Base-by-base conservation (phyloP, 2,329 filamentous ascomycete species). In the Leptographium galeiforme region DNA sequence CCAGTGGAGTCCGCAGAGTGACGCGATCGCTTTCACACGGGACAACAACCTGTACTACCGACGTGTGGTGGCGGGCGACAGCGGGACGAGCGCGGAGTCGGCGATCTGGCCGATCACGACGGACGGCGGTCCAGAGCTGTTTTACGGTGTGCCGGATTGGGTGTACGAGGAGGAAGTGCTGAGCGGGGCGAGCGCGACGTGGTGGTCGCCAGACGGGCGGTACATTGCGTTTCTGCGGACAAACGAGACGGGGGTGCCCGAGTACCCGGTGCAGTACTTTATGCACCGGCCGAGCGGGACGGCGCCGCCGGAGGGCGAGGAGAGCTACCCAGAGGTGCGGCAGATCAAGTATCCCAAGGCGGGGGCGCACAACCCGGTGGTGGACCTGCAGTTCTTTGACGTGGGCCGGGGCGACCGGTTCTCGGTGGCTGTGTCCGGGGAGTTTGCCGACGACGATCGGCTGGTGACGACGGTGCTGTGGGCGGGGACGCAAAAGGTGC, bases 261-360 rank as follows among this genome's bases (percentile, higher is more conserved):
- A 90, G 59, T 98, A 89, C 61, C 89, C 91, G 1, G 79, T 98
- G 10, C 86, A 97, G 62, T 98, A 95, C 72, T 98, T 93, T 68
- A 72, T 96, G 56, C 88, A 87, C 30, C 77, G 89, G 45, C 91
- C 93, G 2, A 94, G 87, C 59, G 89, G 89, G 32, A 76, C 79
- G 48, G 59, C 75, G 48, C 83, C 89, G 5, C 67, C 72, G 10
- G 70, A 77, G 1, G 89, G 88, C 19, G 79, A 94, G 59, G 89
- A 96, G 65, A 82, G 81, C 51, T 98, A 98, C 64, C 93, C 93
- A 0, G 90, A 97, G 63, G 83, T 91, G 39, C 81, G 85, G 58
- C 73, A 89, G 61, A 94, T 98, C 78, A 98, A 98, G 68, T 98
- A 98, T 63, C 94, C 93, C 48, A 97, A 97, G 68, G 86, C 93